Conservation (phyloP, 257 asterid species). For the Salvia splendens region DNA sequence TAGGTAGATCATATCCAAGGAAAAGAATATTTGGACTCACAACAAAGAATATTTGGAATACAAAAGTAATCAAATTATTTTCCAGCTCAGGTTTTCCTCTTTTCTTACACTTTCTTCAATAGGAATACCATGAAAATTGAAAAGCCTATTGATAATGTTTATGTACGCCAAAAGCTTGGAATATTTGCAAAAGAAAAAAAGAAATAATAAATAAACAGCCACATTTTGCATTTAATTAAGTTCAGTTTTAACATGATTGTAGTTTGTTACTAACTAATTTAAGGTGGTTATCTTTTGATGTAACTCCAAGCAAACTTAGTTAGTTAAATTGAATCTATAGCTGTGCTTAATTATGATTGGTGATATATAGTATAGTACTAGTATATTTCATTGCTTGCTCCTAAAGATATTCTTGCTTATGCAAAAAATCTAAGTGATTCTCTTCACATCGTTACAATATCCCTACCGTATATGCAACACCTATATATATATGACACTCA, state of each 20-base stretch:
- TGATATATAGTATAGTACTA: background rate
- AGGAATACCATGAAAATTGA: conserved; percentile 31
- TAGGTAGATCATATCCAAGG: conserved; percentile 19
- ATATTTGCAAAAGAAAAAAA: conserved; percentile 32
- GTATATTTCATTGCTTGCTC: conserved; percentile 58
- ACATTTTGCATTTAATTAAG: background rate
- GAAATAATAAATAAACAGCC: background rate
- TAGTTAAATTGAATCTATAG: conserved; percentile 10
- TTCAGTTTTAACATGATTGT: conserved; percentile 27
- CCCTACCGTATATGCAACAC: conserved; percentile 40
- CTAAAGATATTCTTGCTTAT: conserved; percentile 76
- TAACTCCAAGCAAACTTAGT: conserved; percentile 41
- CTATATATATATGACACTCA: conserved; percentile 23
- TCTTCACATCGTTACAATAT: conserved; percentile 38
- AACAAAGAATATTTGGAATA: conserved; percentile 26
- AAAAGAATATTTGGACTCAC: conserved; percentile 40
- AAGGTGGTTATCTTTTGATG: conserved; percentile 29
- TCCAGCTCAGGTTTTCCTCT: conserved; percentile 22
- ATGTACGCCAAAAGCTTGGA: conserved; percentile 43
- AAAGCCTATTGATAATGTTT: conserved; percentile 16
- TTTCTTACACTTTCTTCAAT: conserved; percentile 38
- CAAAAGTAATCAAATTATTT: conserved; percentile 22
- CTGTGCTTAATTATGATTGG: conserved; percentile 1
- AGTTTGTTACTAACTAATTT: conserved; percentile 26
- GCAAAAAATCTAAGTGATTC: conserved; percentile 44